Evolutionary conservation across 163 green algal species (phyloP).

Genomic region (Scenedesmus sp.): DNA sequence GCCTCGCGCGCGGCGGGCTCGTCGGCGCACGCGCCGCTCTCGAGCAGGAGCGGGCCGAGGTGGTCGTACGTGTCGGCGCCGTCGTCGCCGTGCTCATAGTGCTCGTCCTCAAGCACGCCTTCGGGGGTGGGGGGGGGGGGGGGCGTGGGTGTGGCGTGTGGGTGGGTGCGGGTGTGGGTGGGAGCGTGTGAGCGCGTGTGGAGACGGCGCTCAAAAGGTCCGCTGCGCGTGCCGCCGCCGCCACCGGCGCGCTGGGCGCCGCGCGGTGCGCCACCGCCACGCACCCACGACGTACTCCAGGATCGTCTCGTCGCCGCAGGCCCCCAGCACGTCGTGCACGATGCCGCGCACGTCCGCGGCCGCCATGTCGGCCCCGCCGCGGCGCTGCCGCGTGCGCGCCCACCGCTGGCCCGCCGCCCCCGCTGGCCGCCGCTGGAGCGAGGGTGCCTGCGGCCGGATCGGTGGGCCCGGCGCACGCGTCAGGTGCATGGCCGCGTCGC

Average conservation of each 20-base stretch:
- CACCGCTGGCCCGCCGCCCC: no score
- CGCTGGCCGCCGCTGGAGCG: no score
- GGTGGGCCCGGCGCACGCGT: no score
- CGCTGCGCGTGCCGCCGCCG: background rate
- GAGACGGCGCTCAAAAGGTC: no score
- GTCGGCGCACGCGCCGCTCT: slow-evolving; percentile 62
- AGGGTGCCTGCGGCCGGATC: no score
- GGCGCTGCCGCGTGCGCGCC: background rate
- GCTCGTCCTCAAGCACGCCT: slow-evolving; percentile 74
- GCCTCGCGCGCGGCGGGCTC: slow-evolving; percentile 63
- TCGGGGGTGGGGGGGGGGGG: no score
- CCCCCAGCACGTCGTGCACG: slow-evolving; percentile 50
- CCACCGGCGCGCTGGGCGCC: background rate
- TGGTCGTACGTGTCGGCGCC: slow-evolving; percentile 69
- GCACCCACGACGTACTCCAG: slow-evolving; percentile 70
- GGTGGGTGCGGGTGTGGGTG: no score
- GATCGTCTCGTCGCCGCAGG: slow-evolving; percentile 68
- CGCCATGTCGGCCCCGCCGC: background rate
- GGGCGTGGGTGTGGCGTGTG: no score
- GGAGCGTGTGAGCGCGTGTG: no score
- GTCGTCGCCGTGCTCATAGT: slow-evolving; percentile 79
- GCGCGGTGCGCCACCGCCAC: background rate
- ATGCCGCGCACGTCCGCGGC: slow-evolving; percentile 19
- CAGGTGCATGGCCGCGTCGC: no score
- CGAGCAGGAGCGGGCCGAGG: slow-evolving; percentile 75